These are phyloP conservation scores for Colletotrichum phormii DNA, from an alignment of 2,329 filamentous ascomycete species.

Conservation along the genomic window DNA sequence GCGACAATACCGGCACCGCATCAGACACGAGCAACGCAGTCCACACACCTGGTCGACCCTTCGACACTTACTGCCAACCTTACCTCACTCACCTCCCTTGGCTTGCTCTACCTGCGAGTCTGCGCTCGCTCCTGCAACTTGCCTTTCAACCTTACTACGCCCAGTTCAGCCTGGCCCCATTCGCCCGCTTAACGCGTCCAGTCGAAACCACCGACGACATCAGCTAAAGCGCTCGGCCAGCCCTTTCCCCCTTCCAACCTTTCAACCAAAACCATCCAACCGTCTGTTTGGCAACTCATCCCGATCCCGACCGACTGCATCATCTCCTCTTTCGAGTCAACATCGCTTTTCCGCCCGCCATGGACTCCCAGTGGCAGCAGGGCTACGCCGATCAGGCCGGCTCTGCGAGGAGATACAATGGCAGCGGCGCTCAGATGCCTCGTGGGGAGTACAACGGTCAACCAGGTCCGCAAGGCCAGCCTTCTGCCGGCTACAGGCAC, in stretches of 20 bases:
- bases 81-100: neutral
- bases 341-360: constrained; percentile 46
- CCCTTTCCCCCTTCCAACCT: constrained; percentile 32
- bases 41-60: neutral
- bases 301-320: constrained; percentile 19
- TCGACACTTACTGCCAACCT: constrained; percentile 7
- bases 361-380: constrained; percentile 67
- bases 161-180: constrained; percentile 32
- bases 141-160: constrained; percentile 21
- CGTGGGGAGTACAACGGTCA: constrained; percentile 47
- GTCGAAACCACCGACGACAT: constrained; percentile 35
- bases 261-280: constrained; percentile 29
- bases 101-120: constrained; percentile 2
- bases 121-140: constrained; percentile 18
- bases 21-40: constrained; percentile 13
- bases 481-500: constrained; percentile 72
- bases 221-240: constrained; percentile 31
- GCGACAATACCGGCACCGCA: constrained; percentile 10
- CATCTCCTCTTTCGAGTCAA: constrained; percentile 18
- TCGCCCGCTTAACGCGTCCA: constrained; percentile 37
- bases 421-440: constrained; percentile 51
- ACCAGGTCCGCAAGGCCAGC: constrained; percentile 46
- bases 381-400: constrained; percentile 73
- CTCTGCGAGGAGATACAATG: constrained; percentile 74
- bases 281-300: constrained; percentile 12